Evolutionary conservation across 371 early-diverging fungal genomes (phyloP), one percentile per base, ranked within the genome.

Genomic region (Mortierella sp.): DNA sequence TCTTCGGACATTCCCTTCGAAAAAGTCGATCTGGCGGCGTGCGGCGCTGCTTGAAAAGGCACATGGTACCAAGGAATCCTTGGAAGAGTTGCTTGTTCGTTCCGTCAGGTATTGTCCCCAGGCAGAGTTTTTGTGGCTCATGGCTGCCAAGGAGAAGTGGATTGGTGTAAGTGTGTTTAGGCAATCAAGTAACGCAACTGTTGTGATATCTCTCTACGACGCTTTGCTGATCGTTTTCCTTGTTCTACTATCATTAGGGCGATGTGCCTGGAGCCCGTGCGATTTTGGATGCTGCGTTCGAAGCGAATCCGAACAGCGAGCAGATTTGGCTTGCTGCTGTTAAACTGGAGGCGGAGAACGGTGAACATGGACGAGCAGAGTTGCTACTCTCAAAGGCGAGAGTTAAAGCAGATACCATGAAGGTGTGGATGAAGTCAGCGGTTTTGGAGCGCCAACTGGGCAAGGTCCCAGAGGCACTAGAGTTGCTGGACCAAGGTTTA

Each of bases 101-200:
- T 94, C 96, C 2, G 95, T 96, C 49, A 87, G 86, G 52, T 89
- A 91, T 65, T 96, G 95, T 78, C 98, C 98, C 43, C 93, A 94
- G 54, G 93, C 93, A 10, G 97, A 98, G 81, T 87, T 93, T 0
- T 84, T 98, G 45, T 98, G 98, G 98, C 87, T 98, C 27, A 96
- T 98, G 95, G 91, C 90, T 0, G 98, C 98, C 51, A 96, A 97
- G 74, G 95, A 96, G 63, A 92, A 93, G 74, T 97, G 98, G 97
- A 67, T 90, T 24, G 83, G 87, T n/a, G 80, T 80, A 76, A 59
- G 71, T 80, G 9, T 49, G 1, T 3, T 48, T 45, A 3, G 49
- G 12, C 34, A 7, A 34, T 34, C 34, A 34, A 7, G 34, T 34
- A 4, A 34, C 34, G 34, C 10, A 4, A 34, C 34, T 34, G 34